Evolutionary conservation across 257 asterid genomes (phyloP).

Genomic region (Solanum paucissectum): DNA sequence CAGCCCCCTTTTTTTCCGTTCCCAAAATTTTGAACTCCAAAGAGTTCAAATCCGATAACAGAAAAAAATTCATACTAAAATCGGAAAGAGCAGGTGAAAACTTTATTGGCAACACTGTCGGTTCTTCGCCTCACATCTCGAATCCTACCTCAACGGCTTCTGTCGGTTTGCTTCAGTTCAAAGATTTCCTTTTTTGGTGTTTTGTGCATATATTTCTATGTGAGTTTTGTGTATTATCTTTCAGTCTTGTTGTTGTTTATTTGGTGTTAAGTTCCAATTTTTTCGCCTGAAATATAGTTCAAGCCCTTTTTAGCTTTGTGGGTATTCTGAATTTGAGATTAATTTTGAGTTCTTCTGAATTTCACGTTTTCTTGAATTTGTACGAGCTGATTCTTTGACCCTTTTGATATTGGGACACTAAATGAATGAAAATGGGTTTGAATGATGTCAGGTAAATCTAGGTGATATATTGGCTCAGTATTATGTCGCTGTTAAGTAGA

Average conservation of each 20-base stretch:
- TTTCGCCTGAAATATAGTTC: background rate
- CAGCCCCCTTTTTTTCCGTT: background rate
- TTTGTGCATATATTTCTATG: background rate
- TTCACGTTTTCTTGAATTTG: background rate
- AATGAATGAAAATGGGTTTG: background rate
- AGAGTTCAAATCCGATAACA: background rate
- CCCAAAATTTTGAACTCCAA: background rate
- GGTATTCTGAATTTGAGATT: background rate
- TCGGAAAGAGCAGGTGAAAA: background rate
- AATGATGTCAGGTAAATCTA: background rate
- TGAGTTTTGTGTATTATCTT: background rate
- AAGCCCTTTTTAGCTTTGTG: no score
- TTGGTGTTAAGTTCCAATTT: background rate
- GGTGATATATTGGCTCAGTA: conserved; percentile 16
- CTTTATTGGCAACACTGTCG: background rate
- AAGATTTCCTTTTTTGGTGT: background rate
- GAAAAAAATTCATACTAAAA: background rate
- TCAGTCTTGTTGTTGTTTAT: background rate
- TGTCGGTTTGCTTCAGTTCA: background rate
- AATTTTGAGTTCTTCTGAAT: background rate
- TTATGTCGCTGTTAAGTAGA: conserved; percentile 85
- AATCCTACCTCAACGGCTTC: background rate
- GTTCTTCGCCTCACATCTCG: background rate
- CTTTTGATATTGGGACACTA: background rate
- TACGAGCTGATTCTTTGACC: background rate